Evolutionary conservation across 768 basidiomycete species (phyloP), one percentile per base, ranked within the genome.

Genomic region (Exidia glandulosa): DNA sequence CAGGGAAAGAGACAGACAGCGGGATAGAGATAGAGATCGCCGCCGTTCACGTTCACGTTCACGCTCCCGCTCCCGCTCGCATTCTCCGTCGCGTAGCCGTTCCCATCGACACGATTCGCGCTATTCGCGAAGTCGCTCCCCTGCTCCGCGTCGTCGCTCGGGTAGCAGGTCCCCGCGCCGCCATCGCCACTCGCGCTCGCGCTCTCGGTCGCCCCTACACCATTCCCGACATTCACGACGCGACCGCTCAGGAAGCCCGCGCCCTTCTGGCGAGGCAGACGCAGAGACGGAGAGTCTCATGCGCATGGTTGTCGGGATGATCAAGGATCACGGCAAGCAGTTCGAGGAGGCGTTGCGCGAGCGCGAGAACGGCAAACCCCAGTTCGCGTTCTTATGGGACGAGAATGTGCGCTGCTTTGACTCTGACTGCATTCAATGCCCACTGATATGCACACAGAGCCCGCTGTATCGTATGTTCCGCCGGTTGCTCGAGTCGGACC

Each of bases 241-340:
- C 29, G 33, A 56, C 62, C 67, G 63, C 36, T 65, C 14, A 56
- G 58, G 29, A 62, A 60, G 23, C 58, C 71, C 9, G 59, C 72
- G 66, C 32, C 68, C 69, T 16, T 72, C 32, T 66, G 75, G 81
- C 48, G 86, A 86, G 29, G 84, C 81, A 2, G 81, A 86, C 29
- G 79, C 81, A 19, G 86, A 91, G 16, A 89, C 88, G 4, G 88
- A 93, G 59, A 81, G 81, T 13, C 95, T 97, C 65, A 86, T 99
- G 61, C 80, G 84, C 52, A 89, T 88, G 14, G 92, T 96, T 3
- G 92, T 93, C 23, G 81, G 81, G 2, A 88, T 92, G 70, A 85
- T 96, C 12, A 85, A 84, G 66, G 86, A 88, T 1, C 88, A 93
- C 68, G 94, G 87, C 32, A 68, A 74, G 3, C 81, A 83, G 57